Conservation (phyloP, 805 yeast species). For the Pachysolen tannophilus region DNA sequence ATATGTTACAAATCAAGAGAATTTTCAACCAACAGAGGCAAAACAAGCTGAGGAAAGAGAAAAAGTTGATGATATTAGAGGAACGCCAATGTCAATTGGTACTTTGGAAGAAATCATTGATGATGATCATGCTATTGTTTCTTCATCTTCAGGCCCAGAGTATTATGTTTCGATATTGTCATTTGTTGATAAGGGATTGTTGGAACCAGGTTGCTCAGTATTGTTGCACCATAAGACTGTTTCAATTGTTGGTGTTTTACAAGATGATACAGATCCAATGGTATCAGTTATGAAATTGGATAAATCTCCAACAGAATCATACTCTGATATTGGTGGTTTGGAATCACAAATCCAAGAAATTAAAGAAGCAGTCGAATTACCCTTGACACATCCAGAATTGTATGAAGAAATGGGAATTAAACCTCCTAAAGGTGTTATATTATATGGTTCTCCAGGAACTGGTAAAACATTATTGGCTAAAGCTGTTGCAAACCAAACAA, state of each 20-base stretch:
- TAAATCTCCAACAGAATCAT: constrained; percentile 94
- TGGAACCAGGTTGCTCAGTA: constrained; percentile 97
- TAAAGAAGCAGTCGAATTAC: constrained; percentile 93
- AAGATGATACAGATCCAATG: constrained; percentile 97
- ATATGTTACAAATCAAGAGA: constrained; percentile 90
- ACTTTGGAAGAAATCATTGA: constrained; percentile 95
- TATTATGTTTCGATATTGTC: constrained; percentile 93
- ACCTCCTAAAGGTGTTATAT: constrained; percentile 96
- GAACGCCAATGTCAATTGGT: constrained; percentile 94
- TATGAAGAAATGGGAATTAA: constrained; percentile 98
- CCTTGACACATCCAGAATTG: constrained; percentile 91
- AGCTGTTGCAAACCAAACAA: constrained; percentile 97
- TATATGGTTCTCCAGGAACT: constrained; percentile 97
- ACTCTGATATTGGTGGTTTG: constrained; percentile 95
- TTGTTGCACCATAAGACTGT: constrained; percentile 93
- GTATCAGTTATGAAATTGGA: constrained; percentile 96
- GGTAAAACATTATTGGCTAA: constrained; percentile 94
- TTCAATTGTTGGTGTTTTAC: constrained; percentile 94
- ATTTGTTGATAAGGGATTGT: constrained; percentile 90
- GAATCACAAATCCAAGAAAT: constrained; percentile 96
- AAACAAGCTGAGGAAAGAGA: constrained; percentile 94
- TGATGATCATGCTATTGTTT: constrained; percentile 98
- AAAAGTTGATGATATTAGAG: constrained; percentile 91
- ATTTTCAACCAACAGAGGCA: constrained; percentile 92
- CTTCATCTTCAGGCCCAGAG: constrained; percentile 93